phyloP scores from a whole-genome alignment of 768 basidiomycete species.

The Tricholoma flavovirens region DNA sequence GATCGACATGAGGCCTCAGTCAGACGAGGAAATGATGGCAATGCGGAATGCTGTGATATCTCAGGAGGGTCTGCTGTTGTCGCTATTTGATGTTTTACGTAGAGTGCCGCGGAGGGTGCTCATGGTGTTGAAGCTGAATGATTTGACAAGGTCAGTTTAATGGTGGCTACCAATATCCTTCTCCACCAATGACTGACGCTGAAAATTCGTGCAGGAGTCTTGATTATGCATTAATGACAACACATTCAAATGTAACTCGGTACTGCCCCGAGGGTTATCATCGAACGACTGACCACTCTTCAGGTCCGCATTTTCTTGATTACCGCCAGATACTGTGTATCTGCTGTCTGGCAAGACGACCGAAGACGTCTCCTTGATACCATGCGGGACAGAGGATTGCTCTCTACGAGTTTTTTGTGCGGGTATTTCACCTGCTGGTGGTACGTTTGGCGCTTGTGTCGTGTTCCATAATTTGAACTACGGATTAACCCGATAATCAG shows the following conservation, averaged over 20 bases:
- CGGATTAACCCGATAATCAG: conserved; percentile 31
- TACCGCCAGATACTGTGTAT: conserved; percentile 82
- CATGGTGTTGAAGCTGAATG: conserved; percentile 84
- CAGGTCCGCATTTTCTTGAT: conserved; percentile 86
- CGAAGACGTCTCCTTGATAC: conserved; percentile 35
- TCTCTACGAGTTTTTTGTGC: conserved; percentile 39
- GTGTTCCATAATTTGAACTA: conserved; percentile 6
- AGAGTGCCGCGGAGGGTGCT: conserved; percentile 78
- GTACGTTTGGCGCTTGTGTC: conserved; percentile 34
- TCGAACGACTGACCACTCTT: not conserved
- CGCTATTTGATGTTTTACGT: conserved; percentile 84
- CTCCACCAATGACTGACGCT: not conserved
- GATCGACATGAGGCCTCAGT: conserved; percentile 69
- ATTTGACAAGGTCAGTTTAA: conserved; percentile 64
- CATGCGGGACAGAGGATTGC: conserved; percentile 46
- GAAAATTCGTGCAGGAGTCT: conserved; percentile 48
- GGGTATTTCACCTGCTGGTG: conserved; percentile 64
- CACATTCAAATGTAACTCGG: conserved; percentile 61
- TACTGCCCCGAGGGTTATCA: not conserved
- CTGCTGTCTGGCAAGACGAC: conserved; percentile 75
- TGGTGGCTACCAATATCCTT: not conserved
- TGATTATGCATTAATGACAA: conserved; percentile 83
- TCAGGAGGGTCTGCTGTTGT: conserved; percentile 75
- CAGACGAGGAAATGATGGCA: conserved; percentile 71
- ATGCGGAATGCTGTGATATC: conserved; percentile 80